Evolutionary conservation across 2,329 filamentous ascomycete species (phyloP), one percentile per base, ranked within the genome.

Genomic region (Fusarium staphyleae): DNA sequence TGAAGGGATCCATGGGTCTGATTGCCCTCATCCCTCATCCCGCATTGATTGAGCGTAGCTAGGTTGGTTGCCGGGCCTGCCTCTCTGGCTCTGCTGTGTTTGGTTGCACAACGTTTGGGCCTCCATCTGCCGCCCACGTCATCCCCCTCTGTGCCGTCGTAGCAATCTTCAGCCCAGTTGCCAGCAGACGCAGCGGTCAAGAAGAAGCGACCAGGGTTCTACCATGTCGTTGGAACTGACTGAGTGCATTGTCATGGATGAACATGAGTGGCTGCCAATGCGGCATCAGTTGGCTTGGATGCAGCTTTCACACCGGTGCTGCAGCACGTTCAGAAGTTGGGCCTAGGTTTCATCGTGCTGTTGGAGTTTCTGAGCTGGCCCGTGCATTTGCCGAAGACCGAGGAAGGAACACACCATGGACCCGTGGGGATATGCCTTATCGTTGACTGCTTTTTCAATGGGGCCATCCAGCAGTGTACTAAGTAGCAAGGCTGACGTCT

Each of bases 11-110:
- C 49, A 47, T 52, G 55, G 51, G 39, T 24, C 46, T 52, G 50
- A 62, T 51, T 60, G 53, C 34, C 48, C 60, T 63, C 52, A 63
- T 67, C 49, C 64, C 60, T 52, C 55, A n/a, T n/a, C n/a, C n/a
- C n/a, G n/a, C n/a, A n/a, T 55, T 51, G 60, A 43, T 62, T 67
- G 64, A 67, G 51, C 42, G 41, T 66, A 33, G 48, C 55, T 39
- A 39, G 63, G 63, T 44, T 36, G 19, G 19, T 22, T 24, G 22
- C 22, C 22, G 9, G 22, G 22, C n/a, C n/a, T n/a, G 22, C 22
- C 22, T 24, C 53, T 50, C 46, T 46, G 34, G 60, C 45, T 40
- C 43, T 43, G 44, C 43, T 43, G 44, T 49, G 55, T 55, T 63
- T 50, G 58, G 50, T 51, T 63, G 22, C 37, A 41, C 30, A 44